Base-by-base conservation (phyloP, 768 basidiomycete species). In the Tricholoma terreum region DNA sequence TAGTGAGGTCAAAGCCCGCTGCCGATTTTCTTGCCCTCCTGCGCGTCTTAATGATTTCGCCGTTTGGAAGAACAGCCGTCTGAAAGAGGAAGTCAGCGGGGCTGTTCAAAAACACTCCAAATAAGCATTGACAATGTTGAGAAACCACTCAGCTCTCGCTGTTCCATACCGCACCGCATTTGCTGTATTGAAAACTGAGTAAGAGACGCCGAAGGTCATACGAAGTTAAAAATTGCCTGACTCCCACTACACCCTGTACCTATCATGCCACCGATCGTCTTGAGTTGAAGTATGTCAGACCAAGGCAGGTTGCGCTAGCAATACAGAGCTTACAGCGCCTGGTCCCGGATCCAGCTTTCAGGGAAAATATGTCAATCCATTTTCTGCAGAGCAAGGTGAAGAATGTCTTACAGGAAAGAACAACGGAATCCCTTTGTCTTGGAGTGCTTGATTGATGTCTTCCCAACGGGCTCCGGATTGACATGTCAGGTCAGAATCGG, bases 251-350 rank as follows among this genome's bases (percentile, higher is more conserved):
- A 94, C 8, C 91, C 90, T 1, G 92, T 94, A 8, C 86, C 86
- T 51, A 90, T 85, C 91, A 93, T 94, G 6, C 92, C 91, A 10
- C 92, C 92, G 59, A 93, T 91, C 12, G 90, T 91, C 77, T 89
- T 31, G 64, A 14, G 9, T 36, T 27, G 33, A 46, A 58, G 34
- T 12, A 27, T 34, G 15, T 63, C 58, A 57, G 14, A 49, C 42
- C 52, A 24, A 24, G 30, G 36, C 22, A 17, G 36, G 33, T 40
- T 5, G 17, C 55, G 52, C n/a, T 15, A 43, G 48, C 12, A 7
- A 31, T 22, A 19, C n/a, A 45, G 35, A n/a, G 61, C 84, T 66
- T 64, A 88, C 85, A 50, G 84, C 85, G 56, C 84, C 86, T 35
- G 85, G 86, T 48, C 84, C 87, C 19, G 88, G 88, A 66, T 89